phyloP scores from a whole-genome alignment of 257 asterid species.

The Marsdenia floribunda region DNA sequence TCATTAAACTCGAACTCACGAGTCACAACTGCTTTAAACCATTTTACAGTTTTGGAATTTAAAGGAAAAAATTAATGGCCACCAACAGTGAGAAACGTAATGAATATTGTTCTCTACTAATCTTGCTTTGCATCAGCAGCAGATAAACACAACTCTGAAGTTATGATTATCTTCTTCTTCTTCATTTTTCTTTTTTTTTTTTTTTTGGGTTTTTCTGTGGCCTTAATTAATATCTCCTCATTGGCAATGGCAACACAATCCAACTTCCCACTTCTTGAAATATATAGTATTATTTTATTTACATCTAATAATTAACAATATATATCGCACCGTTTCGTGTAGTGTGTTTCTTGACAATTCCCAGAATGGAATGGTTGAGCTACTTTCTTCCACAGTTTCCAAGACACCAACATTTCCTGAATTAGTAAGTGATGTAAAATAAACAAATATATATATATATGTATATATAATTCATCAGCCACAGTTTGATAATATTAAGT shows the following conservation, averaged over 20 bases:
- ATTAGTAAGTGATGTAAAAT: not conserved
- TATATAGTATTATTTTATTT: too few species aligned
- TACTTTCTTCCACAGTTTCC: not conserved
- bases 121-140: not conserved
- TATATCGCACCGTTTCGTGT: not conserved
- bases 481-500: too few species aligned
- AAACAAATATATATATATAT: too few species aligned
- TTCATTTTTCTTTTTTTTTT: too few species aligned
- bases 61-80: not conserved
- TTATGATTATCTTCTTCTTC: conserved; percentile 9
- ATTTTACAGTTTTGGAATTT: too few species aligned
- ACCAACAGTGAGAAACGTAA: not conserved
- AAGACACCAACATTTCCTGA: not conserved
- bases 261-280: not conserved
- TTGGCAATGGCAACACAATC: not conserved
- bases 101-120: not conserved
- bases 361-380: not conserved
- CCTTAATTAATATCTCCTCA: not conserved
- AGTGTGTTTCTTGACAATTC: not conserved
- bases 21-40: too few species aligned
- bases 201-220: too few species aligned
- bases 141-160: not conserved
- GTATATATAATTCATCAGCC: not conserved
- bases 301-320: too few species aligned
- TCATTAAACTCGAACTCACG: too few species aligned